Evolutionary conservation across 352 stramenopile species (phyloP).

Genomic region (Phytopythium montanum): DNA sequence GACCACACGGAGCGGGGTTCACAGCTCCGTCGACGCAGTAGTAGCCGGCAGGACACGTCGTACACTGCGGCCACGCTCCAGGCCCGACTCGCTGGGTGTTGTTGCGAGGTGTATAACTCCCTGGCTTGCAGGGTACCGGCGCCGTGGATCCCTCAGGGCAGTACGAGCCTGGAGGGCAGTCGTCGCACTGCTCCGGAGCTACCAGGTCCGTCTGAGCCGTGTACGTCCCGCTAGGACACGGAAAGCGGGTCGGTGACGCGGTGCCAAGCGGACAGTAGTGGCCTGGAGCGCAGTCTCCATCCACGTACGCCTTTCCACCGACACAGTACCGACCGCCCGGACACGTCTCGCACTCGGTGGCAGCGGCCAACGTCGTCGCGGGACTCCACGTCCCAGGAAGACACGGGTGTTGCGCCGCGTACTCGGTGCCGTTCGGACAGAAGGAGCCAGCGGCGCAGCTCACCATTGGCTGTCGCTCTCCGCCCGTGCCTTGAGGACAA

Average conservation of each 20-base stretch:
- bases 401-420: conserved; percentile 76
- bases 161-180: conserved; percentile 75
- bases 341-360: conserved; percentile 75
- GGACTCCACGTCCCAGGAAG: conserved; percentile 85
- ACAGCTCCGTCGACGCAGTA: conserved; percentile 71
- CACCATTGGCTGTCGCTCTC: conserved; percentile 64
- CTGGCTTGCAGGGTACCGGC: conserved; percentile 67
- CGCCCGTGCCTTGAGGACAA: conserved; percentile 70
- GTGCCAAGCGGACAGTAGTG: conserved; percentile 90
- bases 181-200: conserved; percentile 68
- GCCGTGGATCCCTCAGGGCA: conserved; percentile 57
- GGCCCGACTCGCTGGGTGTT: conserved; percentile 68
- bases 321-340: conserved; percentile 84
- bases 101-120: conserved; percentile 69
- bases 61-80: conserved; percentile 60
- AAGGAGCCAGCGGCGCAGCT: conserved; percentile 73
- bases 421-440: conserved; percentile 75
- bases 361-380: conserved; percentile 51
- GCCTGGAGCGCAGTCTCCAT: conserved; percentile 67
- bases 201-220: conserved; percentile 72
- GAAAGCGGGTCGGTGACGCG: conserved; percentile 52
- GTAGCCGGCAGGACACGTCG: conserved; percentile 74
- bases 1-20: conserved; percentile 60
- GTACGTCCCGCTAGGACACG: conserved; percentile 84
- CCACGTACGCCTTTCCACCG: conserved; percentile 71